Evolutionary conservation across 2,329 filamentous ascomycete species (phyloP).

Genomic region (Claviceps paspali): DNA sequence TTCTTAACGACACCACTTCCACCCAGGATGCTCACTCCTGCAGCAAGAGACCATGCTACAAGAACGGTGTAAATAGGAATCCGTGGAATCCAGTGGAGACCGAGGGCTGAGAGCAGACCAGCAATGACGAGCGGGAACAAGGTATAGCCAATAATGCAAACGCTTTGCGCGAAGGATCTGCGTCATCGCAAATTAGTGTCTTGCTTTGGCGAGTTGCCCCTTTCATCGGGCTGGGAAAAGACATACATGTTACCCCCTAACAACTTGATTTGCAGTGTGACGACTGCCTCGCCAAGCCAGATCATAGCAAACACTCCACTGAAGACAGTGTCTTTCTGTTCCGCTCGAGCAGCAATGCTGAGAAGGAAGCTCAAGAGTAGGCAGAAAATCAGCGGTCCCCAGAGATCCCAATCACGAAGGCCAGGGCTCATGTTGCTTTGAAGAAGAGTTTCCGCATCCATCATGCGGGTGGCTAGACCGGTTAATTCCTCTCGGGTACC

Average conservation of each 20-base stretch:
- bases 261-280: constrained; percentile 95
- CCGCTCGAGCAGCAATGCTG: constrained; percentile 61
- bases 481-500: constrained; percentile 48
- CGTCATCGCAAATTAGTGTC: not conserved
- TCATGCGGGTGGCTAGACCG: constrained; percentile 43
- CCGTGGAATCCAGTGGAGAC: constrained; percentile 62
- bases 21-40: constrained; percentile 87
- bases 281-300: constrained; percentile 91
- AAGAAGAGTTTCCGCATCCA: constrained; percentile 47
- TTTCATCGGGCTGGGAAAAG: not conserved
- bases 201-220: not conserved
- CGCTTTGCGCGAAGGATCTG: constrained; percentile 92
- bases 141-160: constrained; percentile 97
- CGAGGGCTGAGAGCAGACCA: constrained; percentile 70
- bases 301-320: constrained; percentile 93
- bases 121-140: constrained; percentile 94
- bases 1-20: constrained; percentile 94
- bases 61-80: constrained; percentile 85
- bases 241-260: constrained; percentile 93
- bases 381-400: constrained; percentile 93
- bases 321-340: constrained; percentile 82
- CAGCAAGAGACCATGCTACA: constrained; percentile 83
- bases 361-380: constrained; percentile 75
- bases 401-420: constrained; percentile 91
- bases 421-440: constrained; percentile 73